Percentiles rank a stretch among this genome's conserved stretches.
Evolutionary conservation across 2,329 filamentous ascomycete genomes (phyloP).

Genomic region (Pseudogymnoascus destructans): DNA sequence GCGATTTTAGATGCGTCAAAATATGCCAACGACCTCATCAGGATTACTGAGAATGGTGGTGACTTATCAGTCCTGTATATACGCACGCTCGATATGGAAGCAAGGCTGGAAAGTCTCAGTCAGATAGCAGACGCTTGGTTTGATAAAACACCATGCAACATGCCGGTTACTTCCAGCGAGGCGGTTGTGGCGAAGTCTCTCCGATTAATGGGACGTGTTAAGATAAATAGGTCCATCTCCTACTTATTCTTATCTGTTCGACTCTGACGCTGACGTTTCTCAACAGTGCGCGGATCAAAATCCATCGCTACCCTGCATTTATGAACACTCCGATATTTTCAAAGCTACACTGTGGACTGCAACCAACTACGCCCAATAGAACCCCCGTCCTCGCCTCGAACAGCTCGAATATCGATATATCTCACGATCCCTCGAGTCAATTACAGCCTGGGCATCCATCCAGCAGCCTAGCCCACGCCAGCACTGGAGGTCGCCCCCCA

Average conservation of each 20-base stretch:
- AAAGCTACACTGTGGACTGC: conserved; percentile 37
- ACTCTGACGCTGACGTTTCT: neutral
- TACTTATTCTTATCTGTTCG: neutral
- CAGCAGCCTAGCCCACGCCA: neutral
- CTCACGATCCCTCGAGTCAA: neutral
- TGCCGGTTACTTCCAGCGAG: conserved; percentile 30
- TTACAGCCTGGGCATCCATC: conserved; percentile 10
- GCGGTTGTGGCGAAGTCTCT: conserved; percentile 32
- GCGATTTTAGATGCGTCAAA: conserved; percentile 35
- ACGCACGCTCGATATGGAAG: conserved; percentile 32
- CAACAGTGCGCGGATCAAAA: conserved; percentile 36
- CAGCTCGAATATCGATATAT: neutral
- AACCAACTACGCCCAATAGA: conserved; percentile 22
- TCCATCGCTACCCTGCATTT: conserved; percentile 40
- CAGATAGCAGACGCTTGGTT: conserved; percentile 28
- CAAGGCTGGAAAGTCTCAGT: conserved; percentile 28
- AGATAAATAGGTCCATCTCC: conserved; percentile 33
- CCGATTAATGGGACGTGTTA: conserved; percentile 36
- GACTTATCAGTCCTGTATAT: conserved; percentile 31
- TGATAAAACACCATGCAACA: conserved; percentile 25
- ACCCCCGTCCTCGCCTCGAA: conserved; percentile 11
- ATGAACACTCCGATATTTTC: conserved; percentile 37
- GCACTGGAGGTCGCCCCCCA: neutral
- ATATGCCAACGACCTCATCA: conserved; percentile 36
- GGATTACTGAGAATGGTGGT: conserved; percentile 27